Percentiles rank a stretch among this genome's conserved stretches.
Evolutionary conservation across 2,329 filamentous ascomycete species (phyloP).

Genomic region (Fusarium duplospermum): DNA sequence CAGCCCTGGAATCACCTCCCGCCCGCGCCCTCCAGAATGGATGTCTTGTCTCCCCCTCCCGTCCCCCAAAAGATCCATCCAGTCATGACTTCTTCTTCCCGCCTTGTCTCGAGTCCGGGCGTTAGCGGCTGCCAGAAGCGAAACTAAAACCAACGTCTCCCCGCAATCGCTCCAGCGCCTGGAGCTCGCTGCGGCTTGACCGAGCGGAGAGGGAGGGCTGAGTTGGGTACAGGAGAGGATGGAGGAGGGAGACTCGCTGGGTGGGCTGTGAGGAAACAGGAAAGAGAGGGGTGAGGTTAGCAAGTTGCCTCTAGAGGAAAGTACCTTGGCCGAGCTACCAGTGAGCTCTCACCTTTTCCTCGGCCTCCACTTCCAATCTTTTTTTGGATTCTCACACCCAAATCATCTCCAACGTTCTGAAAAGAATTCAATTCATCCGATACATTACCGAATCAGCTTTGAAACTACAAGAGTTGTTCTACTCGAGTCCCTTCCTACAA

Average conservation of each 20-base stretch:
- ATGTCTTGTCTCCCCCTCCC: not conserved
- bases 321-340: conserved; percentile 17
- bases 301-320: conserved; percentile 31
- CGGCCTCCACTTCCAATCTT: not conserved
- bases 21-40: not conserved
- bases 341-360: not conserved
- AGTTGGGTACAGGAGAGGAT: not conserved
- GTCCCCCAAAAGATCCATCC: not conserved
- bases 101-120: conserved; percentile 24
- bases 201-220: conserved; percentile 16
- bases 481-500: not conserved
- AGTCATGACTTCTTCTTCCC: conserved; percentile 21
- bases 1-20: conserved; percentile 16
- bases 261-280: conserved; percentile 15
- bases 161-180: conserved; percentile 21
- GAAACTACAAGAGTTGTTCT: not conserved
- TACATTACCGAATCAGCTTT: not conserved
- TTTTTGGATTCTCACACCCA: not conserved
- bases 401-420: not conserved
- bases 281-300: conserved; percentile 38
- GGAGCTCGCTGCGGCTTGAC: conserved; percentile 5
- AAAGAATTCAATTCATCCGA: not conserved
- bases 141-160: conserved; percentile 27
- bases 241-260: not conserved
- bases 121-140: conserved; percentile 4